Evolutionary conservation across 179 eudicot species (phyloP), one percentile per base, ranked within the genome.

Genomic region (Dionaea muscipula): DNA sequence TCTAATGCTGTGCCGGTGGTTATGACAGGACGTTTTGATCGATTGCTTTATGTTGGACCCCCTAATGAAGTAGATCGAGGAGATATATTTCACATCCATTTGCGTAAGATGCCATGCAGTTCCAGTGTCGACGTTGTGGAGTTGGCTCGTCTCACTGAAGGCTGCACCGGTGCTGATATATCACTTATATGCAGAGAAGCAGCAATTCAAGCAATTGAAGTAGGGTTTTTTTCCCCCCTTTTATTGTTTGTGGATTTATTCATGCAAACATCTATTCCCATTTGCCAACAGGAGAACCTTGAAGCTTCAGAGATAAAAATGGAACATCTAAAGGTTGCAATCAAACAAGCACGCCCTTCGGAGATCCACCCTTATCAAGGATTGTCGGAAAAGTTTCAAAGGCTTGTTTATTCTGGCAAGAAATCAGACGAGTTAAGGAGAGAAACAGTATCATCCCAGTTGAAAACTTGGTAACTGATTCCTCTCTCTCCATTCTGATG

Each of bases 151-250:
- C 77, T 78, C 27, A 73, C 94, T 55, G 81, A 82, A 70, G 95
- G 94, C 45, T 80, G 67, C 56, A 82, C 95, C 7, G 98, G 98
- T 49, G 98, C 98, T 61, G 98, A 91, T 66, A 78, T 91, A 64
- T 84, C 82, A 10, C 72, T 72, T 33, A 70, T 87, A 27, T 91
- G 98, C 60, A 76, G 80, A 56, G 86, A 76, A 74, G 98, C 98
- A 43, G 88, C 86, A 53, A 63, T 80, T 51, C 67, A 63, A 25
- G 95, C 94, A 37, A 72, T 91, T 33, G 94, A 84, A 65, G 95
- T 91, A 69, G 38, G 74, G 59, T 55, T 25, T 40, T 7, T 55
- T 51, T 14, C 18, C 17, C 35, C 39, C 50, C 24, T 12, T 37
- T 21, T 44, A 52, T 36, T 22, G 21, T 35, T 26, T 48, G 22